A percentile compares a stretch with the other conserved stretches of the same genome.
Conservation (phyloP, 192 early-diverging fungal species). For the Coemansia sp. region DNA sequence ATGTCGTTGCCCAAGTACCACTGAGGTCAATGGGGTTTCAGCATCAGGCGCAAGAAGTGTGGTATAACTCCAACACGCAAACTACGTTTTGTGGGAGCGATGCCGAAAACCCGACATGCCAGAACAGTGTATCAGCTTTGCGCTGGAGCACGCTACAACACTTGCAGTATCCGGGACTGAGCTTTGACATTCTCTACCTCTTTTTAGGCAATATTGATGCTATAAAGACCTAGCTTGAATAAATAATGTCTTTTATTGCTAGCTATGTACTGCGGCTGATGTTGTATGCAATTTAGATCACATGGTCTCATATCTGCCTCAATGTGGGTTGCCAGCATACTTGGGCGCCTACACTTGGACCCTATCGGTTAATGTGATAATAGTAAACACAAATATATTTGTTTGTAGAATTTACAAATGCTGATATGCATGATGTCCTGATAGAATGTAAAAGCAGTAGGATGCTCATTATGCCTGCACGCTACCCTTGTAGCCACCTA, state of each 20-base stretch:
- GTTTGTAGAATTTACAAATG: not conserved
- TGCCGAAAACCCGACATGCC: slow-evolving; percentile 5
- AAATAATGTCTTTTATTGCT: not conserved
- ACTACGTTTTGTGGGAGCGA: slow-evolving; percentile 13
- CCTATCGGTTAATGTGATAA: not conserved
- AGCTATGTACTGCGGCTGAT: not conserved
- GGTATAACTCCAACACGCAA: slow-evolving; percentile 5
- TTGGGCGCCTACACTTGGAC: not conserved
- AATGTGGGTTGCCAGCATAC: not conserved
- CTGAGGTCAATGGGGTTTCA: slow-evolving; percentile 11
- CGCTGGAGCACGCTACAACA: slow-evolving; percentile 11
- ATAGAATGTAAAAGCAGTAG: slow-evolving; percentile 7
- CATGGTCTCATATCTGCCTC: not conserved
- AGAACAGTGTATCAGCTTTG: not conserved
- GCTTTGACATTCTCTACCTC: slow-evolving; percentile 10
- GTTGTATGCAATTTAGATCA: not conserved
- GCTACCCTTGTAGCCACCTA: not conserved
- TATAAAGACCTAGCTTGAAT: not conserved
- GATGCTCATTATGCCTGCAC: not conserved
- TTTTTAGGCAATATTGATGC: slow-evolving; percentile 3
- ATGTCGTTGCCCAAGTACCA: slow-evolving; percentile 18
- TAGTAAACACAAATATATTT: slow-evolving; percentile 3
- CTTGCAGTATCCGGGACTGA: slow-evolving; percentile 17
- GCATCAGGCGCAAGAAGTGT: slow-evolving; percentile 25
- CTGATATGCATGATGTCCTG: not conserved